Percentiles rank a stretch among this genome's conserved stretches.
Evolutionary conservation across 176 grass and related monocot genomes (phyloP).

Genomic region (Cenchrus purpureus): DNA sequence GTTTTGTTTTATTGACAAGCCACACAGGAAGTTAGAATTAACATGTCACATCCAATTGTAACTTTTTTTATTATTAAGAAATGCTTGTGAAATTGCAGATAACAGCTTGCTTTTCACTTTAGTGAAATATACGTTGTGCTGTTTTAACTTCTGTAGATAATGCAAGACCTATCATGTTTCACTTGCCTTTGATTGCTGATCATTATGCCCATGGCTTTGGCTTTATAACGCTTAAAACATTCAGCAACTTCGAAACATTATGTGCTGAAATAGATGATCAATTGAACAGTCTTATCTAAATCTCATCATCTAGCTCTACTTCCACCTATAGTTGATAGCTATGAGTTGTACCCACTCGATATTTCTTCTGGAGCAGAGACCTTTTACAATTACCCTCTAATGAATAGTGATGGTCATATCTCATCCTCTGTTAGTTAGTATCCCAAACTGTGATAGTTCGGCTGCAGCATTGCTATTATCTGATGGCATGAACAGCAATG

Average conservation of each 20-base stretch:
- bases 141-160: neutral
- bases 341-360: neutral
- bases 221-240: neutral
- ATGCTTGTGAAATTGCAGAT: neutral
- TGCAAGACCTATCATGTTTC: neutral
- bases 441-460: neutral
- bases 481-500: slow-evolving; percentile 1
- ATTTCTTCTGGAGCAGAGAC: neutral
- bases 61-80: neutral
- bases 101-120: neutral
- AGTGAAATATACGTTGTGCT: neutral
- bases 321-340: neutral
- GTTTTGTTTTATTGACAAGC: too few relatives aligned
- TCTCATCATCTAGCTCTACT: neutral
- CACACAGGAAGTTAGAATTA: neutral
- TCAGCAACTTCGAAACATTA: neutral
- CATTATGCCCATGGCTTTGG: neutral
- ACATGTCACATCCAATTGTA: neutral
- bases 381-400: neutral
- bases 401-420: neutral
- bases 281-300: neutral
- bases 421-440: too few relatives aligned
- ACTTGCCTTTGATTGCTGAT: neutral
- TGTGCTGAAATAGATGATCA: neutral
- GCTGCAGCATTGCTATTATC: neutral